Percentiles rank a stretch among this genome's conserved stretches.
phyloP scores from a whole-genome alignment of 2,329 filamentous ascomycete species.

The Pezicula rhizophila region DNA sequence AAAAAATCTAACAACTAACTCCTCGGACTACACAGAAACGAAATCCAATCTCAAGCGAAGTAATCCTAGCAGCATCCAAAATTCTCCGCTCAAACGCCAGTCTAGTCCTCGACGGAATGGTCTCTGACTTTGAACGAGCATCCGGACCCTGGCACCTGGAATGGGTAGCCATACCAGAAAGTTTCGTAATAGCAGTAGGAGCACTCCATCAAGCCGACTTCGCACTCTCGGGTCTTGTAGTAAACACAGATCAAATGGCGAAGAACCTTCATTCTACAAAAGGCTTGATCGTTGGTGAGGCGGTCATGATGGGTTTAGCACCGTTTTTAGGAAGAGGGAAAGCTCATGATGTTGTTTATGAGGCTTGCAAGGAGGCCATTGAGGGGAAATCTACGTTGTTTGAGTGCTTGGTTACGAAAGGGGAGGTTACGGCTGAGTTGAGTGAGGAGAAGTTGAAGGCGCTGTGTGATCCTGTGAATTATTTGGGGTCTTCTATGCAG shows the following conservation, averaged over 20 bases:
- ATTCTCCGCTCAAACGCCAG: slow-evolving; percentile 45
- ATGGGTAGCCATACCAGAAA: slow-evolving; percentile 49
- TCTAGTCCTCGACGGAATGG: slow-evolving; percentile 49
- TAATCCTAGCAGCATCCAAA: slow-evolving; percentile 49
- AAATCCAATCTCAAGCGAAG: slow-evolving; percentile 52
- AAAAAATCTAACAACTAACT: no score
- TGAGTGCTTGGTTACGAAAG: slow-evolving; percentile 34
- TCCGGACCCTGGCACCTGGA: slow-evolving; percentile 55
- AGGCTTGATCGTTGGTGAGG: slow-evolving; percentile 50
- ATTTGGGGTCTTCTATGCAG: slow-evolving; percentile 26
- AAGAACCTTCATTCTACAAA: slow-evolving; percentile 43
- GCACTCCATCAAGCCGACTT: slow-evolving; percentile 48
- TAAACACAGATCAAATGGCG: slow-evolving; percentile 43
- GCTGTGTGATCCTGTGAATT: slow-evolving; percentile 48
- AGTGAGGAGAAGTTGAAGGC: slow-evolving; percentile 41
- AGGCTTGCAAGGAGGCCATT: slow-evolving; percentile 44
- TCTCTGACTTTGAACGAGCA: slow-evolving; percentile 50
- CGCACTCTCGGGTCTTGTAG: slow-evolving; percentile 43
- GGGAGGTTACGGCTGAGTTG: slow-evolving; percentile 36
- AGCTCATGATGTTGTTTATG: slow-evolving; percentile 51
- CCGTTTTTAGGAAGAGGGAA: slow-evolving; percentile 43
- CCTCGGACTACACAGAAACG: slow-evolving; percentile 35
- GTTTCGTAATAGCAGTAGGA: slow-evolving; percentile 46
- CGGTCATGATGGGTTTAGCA: slow-evolving; percentile 57
- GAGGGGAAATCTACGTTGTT: slow-evolving; percentile 37